Conservation (phyloP, 2,329 filamentous ascomycete genomes). For the Aspergillaceae sp. region DNA sequence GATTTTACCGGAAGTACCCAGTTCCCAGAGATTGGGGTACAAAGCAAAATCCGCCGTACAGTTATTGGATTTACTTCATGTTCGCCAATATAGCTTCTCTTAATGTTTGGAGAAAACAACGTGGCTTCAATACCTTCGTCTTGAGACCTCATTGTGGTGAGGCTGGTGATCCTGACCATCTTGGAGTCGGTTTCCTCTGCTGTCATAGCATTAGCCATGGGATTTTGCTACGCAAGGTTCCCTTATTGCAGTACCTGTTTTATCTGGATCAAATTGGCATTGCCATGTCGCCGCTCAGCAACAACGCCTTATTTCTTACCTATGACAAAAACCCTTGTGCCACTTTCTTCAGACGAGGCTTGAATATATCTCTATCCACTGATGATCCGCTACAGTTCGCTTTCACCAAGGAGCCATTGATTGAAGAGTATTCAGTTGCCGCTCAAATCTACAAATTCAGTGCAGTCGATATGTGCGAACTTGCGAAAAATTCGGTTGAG, state of each 20-base stretch:
- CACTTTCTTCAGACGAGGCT: constrained; percentile 85
- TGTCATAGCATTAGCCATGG: constrained; percentile 97
- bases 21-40: constrained; percentile 81
- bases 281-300: constrained; percentile 97
- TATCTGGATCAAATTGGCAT: constrained; percentile 98
- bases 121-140: constrained; percentile 92
- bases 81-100: constrained; percentile 90
- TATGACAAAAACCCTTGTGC: constrained; percentile 96
- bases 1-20: constrained; percentile 92
- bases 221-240: constrained; percentile 83
- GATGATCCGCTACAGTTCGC: constrained; percentile 97
- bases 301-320: constrained; percentile 91
- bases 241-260: constrained; percentile 90
- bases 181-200: constrained; percentile 83
- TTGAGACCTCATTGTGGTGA: constrained; percentile 92
- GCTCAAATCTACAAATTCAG: constrained; percentile 98
- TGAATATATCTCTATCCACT: constrained; percentile 93
- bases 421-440: constrained; percentile 95
- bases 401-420: constrained; percentile 95
- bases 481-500: constrained; percentile 90
- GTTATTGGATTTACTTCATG: constrained; percentile 97
- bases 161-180: constrained; percentile 90
- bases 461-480: constrained; percentile 95
- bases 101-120: constrained; percentile 81
- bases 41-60: constrained; percentile 94